A percentile compares a stretch with the other conserved stretches of the same genome.
Conservation (phyloP, 306 rosid species). For the Spatholobus suberectus region DNA sequence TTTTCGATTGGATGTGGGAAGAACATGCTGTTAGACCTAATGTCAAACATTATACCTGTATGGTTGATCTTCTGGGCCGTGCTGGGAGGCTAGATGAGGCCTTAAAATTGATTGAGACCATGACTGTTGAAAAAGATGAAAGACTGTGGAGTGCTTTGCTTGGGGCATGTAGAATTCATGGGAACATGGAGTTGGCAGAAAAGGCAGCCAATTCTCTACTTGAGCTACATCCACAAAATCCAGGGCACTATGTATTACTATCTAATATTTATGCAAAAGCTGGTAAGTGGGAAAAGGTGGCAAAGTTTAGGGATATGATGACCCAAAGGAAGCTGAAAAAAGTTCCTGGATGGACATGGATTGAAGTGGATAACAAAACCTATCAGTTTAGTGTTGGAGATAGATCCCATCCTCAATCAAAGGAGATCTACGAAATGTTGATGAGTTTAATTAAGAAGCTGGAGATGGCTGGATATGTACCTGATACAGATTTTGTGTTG, state of each 20-base stretch:
- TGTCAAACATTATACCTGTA: constrained; percentile 80
- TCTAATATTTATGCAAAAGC: constrained; percentile 83
- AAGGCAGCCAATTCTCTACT: constrained; percentile 68
- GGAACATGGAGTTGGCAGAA: constrained; percentile 72
- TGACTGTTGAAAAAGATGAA: constrained; percentile 67
- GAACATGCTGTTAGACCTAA: constrained; percentile 65
- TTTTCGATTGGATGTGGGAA: constrained; percentile 65
- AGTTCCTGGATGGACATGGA: constrained; percentile 81
- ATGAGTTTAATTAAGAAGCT: constrained; percentile 57
- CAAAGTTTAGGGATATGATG: constrained; percentile 66
- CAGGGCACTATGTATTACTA: constrained; percentile 77
- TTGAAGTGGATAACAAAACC: constrained; percentile 63
- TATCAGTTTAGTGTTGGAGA: constrained; percentile 71
- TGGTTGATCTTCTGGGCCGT: constrained; percentile 86
- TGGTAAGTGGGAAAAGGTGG: constrained; percentile 74
- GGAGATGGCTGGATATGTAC: constrained; percentile 69
- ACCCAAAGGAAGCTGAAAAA: constrained; percentile 68
- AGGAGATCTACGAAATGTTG: constrained; percentile 61
- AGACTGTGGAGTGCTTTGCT: constrained; percentile 83
- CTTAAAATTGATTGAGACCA: constrained; percentile 55
- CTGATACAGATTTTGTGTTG: constrained; percentile 68
- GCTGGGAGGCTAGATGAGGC: constrained; percentile 84
- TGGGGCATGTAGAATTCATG: constrained; percentile 77
- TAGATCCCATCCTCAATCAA: constrained; percentile 66
- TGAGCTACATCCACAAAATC: constrained; percentile 66